A percentile compares a stretch with the other conserved stretches of the same genome.
Conservation (phyloP, 352 stramenopile genomes). For the Pythium sp. region DNA sequence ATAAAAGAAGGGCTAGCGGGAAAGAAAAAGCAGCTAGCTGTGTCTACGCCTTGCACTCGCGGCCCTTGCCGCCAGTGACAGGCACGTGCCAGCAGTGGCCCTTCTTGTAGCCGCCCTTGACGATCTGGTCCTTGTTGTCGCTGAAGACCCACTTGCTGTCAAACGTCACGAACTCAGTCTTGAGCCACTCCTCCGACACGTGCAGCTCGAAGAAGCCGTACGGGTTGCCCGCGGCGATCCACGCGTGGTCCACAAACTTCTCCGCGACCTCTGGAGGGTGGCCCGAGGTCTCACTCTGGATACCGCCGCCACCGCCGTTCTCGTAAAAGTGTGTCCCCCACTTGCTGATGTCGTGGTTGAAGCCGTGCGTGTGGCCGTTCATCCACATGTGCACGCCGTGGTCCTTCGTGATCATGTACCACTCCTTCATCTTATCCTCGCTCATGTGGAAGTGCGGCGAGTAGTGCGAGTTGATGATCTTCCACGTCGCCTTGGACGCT, state of each 20-base stretch:
- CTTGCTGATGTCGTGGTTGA: constrained; percentile 84
- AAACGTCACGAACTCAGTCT: constrained; percentile 83
- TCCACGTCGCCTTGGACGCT: constrained; percentile 76
- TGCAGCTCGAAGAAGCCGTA: constrained; percentile 86
- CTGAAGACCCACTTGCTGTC: constrained; percentile 80
- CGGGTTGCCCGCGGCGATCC: constrained; percentile 74
- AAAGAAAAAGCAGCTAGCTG: background rate
- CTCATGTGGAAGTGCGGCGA: constrained; percentile 89
- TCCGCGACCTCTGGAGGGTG: constrained; percentile 63
- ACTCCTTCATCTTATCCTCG: constrained; percentile 87
- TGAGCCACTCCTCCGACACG: constrained; percentile 85
- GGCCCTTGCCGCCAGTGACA: constrained; percentile 59
- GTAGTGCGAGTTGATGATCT: constrained; percentile 90
- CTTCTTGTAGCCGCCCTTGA: constrained; percentile 75
- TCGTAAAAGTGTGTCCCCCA: constrained; percentile 89
- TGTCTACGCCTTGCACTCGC: constrained; percentile 42
- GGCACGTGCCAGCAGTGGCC: constrained; percentile 86
- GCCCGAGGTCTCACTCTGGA: constrained; percentile 83
- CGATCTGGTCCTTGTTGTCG: constrained; percentile 68
- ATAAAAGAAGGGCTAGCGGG: background rate
- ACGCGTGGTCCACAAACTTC: constrained; percentile 80
- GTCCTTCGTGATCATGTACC: constrained; percentile 83
- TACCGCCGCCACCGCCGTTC: constrained; percentile 82
- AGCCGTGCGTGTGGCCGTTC: constrained; percentile 76
- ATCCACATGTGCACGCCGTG: constrained; percentile 65